phyloP scores from a whole-genome alignment of 2,329 filamentous ascomycete genomes.

The Aspergillus bombycis region DNA sequence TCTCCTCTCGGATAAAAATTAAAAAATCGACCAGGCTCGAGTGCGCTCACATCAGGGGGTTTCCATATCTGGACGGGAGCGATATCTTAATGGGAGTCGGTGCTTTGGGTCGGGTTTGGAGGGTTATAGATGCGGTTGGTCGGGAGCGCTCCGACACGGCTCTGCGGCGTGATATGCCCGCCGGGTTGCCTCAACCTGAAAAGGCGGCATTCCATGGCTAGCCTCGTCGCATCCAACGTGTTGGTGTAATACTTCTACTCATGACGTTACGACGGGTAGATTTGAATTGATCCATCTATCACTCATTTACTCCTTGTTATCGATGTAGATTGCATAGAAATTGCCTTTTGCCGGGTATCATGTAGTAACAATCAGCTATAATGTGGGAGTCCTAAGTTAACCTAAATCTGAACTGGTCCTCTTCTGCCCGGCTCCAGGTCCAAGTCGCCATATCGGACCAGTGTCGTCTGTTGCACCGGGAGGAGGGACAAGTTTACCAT shows the following conservation, averaged over 20 bases:
- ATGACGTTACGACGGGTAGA: conserved; percentile 38
- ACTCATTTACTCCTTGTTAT: conserved; percentile 11
- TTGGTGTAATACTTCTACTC: conserved; percentile 26
- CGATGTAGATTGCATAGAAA: neutral
- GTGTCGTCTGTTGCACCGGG: conserved; percentile 19
- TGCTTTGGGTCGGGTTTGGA: conserved; percentile 14
- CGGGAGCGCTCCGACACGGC: conserved; percentile 9
- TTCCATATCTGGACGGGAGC: conserved; percentile 13
- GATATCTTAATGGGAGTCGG: conserved; percentile 7
- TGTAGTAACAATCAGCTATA: conserved; percentile 16
- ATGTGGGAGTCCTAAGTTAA: neutral
- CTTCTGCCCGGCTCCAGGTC: conserved; percentile 31
- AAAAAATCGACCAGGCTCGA: conserved; percentile 2
- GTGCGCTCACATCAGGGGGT: conserved; percentile 16
- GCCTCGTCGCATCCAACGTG: conserved; percentile 5
- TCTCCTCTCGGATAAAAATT: conserved; percentile 11
- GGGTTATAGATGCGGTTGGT: conserved; percentile 19
- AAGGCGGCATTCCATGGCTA: conserved; percentile 12
- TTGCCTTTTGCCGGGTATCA: conserved; percentile 12
- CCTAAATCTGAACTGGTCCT: conserved; percentile 19
- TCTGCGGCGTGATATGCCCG: neutral
- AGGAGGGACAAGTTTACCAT: conserved; percentile 47
- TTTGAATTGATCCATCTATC: conserved; percentile 28
- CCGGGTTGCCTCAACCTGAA: conserved; percentile 13
- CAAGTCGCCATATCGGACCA: conserved; percentile 18